Evolutionary conservation across 768 basidiomycete species (phyloP), one percentile per base, ranked within the genome.

Genomic region (Guyanaporus albipodus): DNA sequence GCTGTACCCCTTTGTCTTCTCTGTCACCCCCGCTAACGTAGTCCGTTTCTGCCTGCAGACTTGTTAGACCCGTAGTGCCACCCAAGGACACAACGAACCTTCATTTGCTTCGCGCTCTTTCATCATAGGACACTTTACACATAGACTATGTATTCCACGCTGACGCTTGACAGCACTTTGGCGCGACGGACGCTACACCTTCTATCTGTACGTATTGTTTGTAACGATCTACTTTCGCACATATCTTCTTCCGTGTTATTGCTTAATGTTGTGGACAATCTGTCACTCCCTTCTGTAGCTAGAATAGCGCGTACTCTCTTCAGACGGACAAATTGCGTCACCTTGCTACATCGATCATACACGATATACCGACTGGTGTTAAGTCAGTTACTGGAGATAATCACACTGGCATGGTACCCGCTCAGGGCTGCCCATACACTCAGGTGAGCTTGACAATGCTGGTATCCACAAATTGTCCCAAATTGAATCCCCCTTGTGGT

Each of bases 391-490:
- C n/a, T n/a, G n/a, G n/a, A n/a, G n/a, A n/a, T n/a, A n/a, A n/a
- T n/a, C n/a, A n/a, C n/a, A n/a, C n/a, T n/a, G n/a, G n/a, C n/a
- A n/a, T n/a, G n/a, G n/a, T 36, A 14, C 28, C 17, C 11, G 28
- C 31, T 35, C 22, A 36, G 32, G 34, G 9, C 33, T 35, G 29
- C 28, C 11, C 24, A 45, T 17, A 17, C 8, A 17, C 27, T 71
- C 59, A 82, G 15, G 64, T 70, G 54, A 83, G 62, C 47, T 64
- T 76, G 7, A 69, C 82, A 21, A 86, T 67, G n/a, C 73, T 67
- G 5, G 62, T 63, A 50, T 80, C 73, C 21, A 89, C 72, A 54
- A 90, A 90, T 26, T 73, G 56, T 4, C 63, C 66, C n/a, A 81
- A 57, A 19, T 76, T 60, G 61, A 83, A 82, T 2, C 77, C 82